Conservation (phyloP, 176 grass and related monocot species). For the Phyllostachys edulis region DNA sequence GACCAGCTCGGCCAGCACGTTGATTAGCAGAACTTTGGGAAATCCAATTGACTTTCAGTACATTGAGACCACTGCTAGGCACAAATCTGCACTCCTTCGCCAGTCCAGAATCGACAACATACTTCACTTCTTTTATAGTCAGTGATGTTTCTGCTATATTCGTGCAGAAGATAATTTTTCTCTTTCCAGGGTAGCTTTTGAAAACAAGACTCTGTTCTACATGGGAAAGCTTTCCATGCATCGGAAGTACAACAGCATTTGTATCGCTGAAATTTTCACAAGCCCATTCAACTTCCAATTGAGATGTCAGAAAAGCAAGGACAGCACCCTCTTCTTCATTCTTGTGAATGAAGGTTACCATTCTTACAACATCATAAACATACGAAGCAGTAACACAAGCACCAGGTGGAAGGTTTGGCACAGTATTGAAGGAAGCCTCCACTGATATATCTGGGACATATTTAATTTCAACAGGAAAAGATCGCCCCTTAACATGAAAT, state of each 20-base stretch:
- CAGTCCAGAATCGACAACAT: conserved; percentile 89
- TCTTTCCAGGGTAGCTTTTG: conserved; percentile 74
- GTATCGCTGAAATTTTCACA: conserved; percentile 77
- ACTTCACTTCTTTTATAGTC: conserved; percentile 80
- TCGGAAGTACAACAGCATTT: conserved; percentile 60
- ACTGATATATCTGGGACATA: conserved; percentile 65
- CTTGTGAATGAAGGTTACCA: conserved; percentile 71
- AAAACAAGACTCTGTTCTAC: conserved; percentile 79
- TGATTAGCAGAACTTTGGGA: conserved; percentile 91
- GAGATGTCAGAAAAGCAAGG: conserved; percentile 94
- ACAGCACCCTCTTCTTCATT: conserved; percentile 79
- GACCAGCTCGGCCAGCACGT: conserved; percentile 78
- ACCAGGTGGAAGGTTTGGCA: conserved; percentile 22
- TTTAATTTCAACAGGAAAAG: conserved; percentile 88
- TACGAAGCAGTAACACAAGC: conserved; percentile 58
- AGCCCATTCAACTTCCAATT: conserved; percentile 86
- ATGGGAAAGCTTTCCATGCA: conserved; percentile 91
- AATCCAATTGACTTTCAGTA: conserved; percentile 81
- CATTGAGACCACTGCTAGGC: conserved; percentile 68
- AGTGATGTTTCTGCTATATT: conserved; percentile 95
- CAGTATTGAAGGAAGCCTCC: conserved; percentile 33
- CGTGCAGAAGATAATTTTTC: conserved; percentile 91
- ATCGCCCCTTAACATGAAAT: conserved; percentile 69
- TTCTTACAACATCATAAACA: conserved; percentile 74
- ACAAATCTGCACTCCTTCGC: conserved; percentile 83